Percentiles rank a stretch among this genome's conserved stretches.
Conservation (phyloP, 1,139 yeast species). For the Saccharomyces hybrid region DNA sequence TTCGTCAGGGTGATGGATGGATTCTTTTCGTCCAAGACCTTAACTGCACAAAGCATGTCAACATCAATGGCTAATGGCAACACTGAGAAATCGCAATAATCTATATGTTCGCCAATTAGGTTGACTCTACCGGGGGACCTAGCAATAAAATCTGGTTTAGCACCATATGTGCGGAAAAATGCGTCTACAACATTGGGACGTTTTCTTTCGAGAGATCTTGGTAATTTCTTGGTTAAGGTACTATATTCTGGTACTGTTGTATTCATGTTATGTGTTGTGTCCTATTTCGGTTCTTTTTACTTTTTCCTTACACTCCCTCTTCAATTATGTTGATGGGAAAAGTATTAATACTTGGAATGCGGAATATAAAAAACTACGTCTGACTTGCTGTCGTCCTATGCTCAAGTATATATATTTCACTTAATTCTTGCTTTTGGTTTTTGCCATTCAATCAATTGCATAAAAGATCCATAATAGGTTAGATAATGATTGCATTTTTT, state of each 20-base stretch:
- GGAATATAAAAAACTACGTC: neutral
- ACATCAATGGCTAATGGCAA: constrained; percentile 71
- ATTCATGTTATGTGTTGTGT: neutral
- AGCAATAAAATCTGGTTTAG: constrained; percentile 36
- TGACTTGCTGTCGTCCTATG: neutral
- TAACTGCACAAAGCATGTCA: constrained; percentile 54
- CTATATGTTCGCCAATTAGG: constrained; percentile 69
- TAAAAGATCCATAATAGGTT: neutral
- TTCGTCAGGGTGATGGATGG: constrained; percentile 40
- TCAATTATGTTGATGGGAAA: neutral
- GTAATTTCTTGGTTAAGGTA: constrained; percentile 9
- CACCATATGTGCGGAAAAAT: constrained; percentile 14
- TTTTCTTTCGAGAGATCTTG: constrained; percentile 12
- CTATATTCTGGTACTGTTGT: constrained; percentile 11
- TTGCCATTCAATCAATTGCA: neutral
- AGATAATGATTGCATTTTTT: neutral
- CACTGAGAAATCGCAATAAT: constrained; percentile 59
- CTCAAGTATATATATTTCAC: neutral
- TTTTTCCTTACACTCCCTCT: neutral
- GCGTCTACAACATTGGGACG: constrained; percentile 12
- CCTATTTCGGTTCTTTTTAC: neutral
- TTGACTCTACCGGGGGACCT: constrained; percentile 73
- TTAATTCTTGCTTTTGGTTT: neutral
- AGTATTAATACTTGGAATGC: neutral
- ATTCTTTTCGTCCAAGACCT: constrained; percentile 25